phyloP scores from a whole-genome alignment of 805 yeast species.

The Yamadazyma akitaensis region DNA sequence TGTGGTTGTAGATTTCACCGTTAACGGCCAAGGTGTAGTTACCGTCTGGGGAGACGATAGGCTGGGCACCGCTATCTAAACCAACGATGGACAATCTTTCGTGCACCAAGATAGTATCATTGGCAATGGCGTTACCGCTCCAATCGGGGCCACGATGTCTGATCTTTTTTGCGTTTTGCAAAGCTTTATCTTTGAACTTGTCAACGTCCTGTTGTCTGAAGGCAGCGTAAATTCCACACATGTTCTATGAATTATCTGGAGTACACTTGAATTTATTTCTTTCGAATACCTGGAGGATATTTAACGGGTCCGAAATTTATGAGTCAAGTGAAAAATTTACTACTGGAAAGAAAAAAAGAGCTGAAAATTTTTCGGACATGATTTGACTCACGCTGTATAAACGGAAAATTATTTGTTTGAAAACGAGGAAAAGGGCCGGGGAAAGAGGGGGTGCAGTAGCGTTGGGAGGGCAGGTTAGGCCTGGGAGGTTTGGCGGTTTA shows the following conservation, averaged over 20 bases:
- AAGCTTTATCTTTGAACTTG: conserved; percentile 79
- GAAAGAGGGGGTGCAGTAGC: background rate
- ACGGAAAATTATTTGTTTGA: too few relatives aligned
- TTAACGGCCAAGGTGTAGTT: conserved; percentile 78
- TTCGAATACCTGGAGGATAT: background rate
- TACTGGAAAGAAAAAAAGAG: too few relatives aligned
- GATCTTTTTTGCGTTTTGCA: conserved; percentile 85
- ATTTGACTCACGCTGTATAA: background rate
- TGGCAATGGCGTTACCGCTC: conserved; percentile 83
- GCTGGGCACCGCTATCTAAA: conserved; percentile 97
- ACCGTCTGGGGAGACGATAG: conserved; percentile 79
- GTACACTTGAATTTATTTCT: too few relatives aligned
- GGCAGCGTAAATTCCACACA: conserved; percentile 99
- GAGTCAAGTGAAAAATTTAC: conserved; percentile 3
- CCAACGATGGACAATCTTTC: conserved; percentile 98
- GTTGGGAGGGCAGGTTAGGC: too few relatives aligned
- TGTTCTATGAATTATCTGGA: conserved; percentile 22
- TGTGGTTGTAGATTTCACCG: conserved; percentile 98
- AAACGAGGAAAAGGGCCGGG: too few relatives aligned
- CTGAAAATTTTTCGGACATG: conserved; percentile 3
- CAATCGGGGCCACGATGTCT: conserved; percentile 99
- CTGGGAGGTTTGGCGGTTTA: too few relatives aligned
- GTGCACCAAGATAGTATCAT: conserved; percentile 82
- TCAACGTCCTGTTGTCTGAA: conserved; percentile 77
- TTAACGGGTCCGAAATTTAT: background rate